A percentile compares a stretch with the other conserved stretches of the same genome.
These are phyloP conservation scores for Triticum timopheevii DNA, from an alignment of 176 grass and related monocot species.

Conservation along the genomic window DNA sequence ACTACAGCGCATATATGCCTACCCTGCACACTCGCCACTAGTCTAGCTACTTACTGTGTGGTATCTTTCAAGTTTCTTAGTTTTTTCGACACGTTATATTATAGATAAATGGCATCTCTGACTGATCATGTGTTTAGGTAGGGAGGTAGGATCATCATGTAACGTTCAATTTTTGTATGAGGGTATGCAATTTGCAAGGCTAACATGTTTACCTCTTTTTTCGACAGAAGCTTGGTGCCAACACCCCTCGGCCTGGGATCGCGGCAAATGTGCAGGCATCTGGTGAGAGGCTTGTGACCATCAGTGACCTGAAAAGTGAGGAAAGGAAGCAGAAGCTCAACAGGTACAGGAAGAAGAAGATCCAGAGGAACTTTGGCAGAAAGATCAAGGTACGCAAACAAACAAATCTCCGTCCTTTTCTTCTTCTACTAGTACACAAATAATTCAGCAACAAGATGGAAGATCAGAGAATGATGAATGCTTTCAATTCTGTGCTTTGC, in stretches of 20 bases:
- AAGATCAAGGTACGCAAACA: conserved; percentile 82
- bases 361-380: conserved; percentile 88
- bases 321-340: conserved; percentile 94
- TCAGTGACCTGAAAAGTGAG: conserved; percentile 76
- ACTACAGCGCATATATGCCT: background rate
- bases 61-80: conserved; percentile 16
- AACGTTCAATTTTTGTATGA: background rate
- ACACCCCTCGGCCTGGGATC: conserved; percentile 48
- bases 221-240: conserved; percentile 72
- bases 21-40: background rate
- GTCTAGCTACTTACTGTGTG: background rate
- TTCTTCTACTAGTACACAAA: background rate
- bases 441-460: background rate
- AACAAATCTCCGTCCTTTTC: background rate
- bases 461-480: background rate
- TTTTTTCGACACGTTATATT: too few relatives aligned
- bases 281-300: conserved; percentile 79
- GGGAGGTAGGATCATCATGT: background rate
- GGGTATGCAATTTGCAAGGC: background rate
- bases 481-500: background rate
- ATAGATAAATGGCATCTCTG: too few relatives aligned
- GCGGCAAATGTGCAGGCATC: conserved; percentile 35
- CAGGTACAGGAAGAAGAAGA: conserved; percentile 97
- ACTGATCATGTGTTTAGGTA: too few relatives aligned
- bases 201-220: background rate